A percentile compares a stretch with the other conserved stretches of the same genome.
phyloP scores from a whole-genome alignment of 2,329 filamentous ascomycete species.

The Neoarthrinium moseri region DNA sequence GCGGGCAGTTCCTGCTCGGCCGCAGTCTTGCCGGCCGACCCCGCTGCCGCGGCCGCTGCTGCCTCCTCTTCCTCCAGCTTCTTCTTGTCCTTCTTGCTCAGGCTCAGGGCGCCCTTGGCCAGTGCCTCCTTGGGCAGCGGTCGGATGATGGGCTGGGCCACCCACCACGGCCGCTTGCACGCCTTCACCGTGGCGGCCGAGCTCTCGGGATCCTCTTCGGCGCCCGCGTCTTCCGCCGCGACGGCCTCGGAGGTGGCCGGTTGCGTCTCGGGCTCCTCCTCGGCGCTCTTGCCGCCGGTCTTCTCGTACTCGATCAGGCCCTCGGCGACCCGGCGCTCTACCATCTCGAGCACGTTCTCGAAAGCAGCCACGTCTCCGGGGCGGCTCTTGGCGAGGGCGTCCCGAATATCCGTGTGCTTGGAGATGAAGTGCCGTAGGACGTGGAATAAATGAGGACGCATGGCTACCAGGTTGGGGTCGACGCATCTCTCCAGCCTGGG shows the following conservation, averaged over 20 bases:
- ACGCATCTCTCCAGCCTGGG: constrained; percentile 40
- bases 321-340: constrained; percentile 72
- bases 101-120: constrained; percentile 72
- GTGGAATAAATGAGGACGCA: constrained; percentile 93
- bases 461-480: constrained; percentile 68
- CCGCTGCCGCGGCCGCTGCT: constrained; percentile 7
- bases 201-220: constrained; percentile 48
- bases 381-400: constrained; percentile 70
- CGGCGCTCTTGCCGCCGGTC: constrained; percentile 49
- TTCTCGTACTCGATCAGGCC: constrained; percentile 68
- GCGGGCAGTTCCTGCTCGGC: constrained; percentile 19
- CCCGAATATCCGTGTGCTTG: constrained; percentile 78
- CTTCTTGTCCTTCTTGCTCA: constrained; percentile 68
- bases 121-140: constrained; percentile 86
- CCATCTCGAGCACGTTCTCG: constrained; percentile 72
- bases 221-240: constrained; percentile 24
- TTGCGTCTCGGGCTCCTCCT: constrained; percentile 26
- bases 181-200: constrained; percentile 66
- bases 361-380: constrained; percentile 73
- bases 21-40: not conserved
- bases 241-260: constrained; percentile 25
- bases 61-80: constrained; percentile 33
- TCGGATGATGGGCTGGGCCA: constrained; percentile 83
- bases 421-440: constrained; percentile 80
- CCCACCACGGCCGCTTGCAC: constrained; percentile 84